Conservation (phyloP, 345 rosid species). For the Eucalyptus pauciflora region DNA sequence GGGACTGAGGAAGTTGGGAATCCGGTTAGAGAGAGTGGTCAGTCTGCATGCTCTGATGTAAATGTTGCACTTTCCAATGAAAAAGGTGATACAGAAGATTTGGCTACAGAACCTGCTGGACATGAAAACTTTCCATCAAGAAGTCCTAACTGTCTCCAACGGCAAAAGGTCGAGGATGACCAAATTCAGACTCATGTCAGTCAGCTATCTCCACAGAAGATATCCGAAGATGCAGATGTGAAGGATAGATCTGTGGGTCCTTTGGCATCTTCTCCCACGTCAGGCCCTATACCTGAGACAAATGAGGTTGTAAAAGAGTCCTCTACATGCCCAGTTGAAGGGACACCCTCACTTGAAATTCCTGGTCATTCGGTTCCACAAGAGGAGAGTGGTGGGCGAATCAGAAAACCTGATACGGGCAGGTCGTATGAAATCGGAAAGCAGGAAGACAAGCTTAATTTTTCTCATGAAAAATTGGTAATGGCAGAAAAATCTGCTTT, state of each 20-base stretch:
- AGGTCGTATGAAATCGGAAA: conserved; percentile 14
- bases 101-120: conserved; percentile 14
- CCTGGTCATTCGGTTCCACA: conserved; percentile 11
- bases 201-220: conserved; percentile 3
- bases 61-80: conserved; percentile 20
- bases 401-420: conserved; percentile 14
- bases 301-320: conserved; percentile 18
- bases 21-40: conserved; percentile 10
- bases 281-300: conserved; percentile 9
- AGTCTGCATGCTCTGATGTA: conserved; percentile 15
- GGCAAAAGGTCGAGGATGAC: conserved; percentile 21
- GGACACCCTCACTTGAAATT: conserved; percentile 8
- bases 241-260: conserved; percentile 24
- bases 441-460: conserved; percentile 6
- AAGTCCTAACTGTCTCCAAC: conserved; percentile 18
- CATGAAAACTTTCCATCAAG: conserved; percentile 15
- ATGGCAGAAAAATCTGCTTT: conserved; percentile 21
- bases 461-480: conserved; percentile 5
- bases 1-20: conserved; percentile 10
- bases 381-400: conserved; percentile 16
- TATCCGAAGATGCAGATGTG: conserved; percentile 3
- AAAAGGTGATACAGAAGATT: conserved; percentile 18
- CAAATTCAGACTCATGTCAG: conserved; percentile 12
- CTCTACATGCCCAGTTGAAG: conserved; percentile 15
- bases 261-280: conserved; percentile 4